These are phyloP conservation scores for Phytophthora hybrid DNA, from an alignment of 352 stramenopile species.

Conservation along the genomic window DNA sequence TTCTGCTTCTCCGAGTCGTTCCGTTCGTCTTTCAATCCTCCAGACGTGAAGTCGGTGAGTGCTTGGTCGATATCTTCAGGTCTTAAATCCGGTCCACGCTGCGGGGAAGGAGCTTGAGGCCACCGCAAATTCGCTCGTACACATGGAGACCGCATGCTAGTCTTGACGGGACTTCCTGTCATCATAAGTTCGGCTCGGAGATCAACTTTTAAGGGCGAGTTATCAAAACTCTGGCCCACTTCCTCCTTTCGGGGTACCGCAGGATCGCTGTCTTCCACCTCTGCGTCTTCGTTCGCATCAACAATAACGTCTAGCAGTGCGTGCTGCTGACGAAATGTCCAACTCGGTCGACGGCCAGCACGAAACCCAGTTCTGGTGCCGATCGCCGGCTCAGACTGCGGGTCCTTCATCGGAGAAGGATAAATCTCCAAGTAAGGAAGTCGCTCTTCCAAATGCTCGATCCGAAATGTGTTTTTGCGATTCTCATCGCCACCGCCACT, in stretches of 20 bases:
- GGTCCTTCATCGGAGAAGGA: conserved; percentile 72
- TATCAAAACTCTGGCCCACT: neutral
- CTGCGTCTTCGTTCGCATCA: conserved; percentile 50
- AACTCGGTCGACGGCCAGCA: conserved; percentile 59
- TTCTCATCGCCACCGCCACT: neutral
- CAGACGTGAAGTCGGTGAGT: conserved; percentile 18
- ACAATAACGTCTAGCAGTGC: conserved; percentile 60
- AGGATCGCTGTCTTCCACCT: conserved; percentile 10
- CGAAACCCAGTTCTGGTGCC: conserved; percentile 18
- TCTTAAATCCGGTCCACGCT: conserved; percentile 57
- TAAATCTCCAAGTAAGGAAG: conserved; percentile 66
- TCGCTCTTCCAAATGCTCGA: conserved; percentile 70
- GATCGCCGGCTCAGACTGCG: conserved; percentile 5
- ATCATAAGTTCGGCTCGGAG: conserved; percentile 19
- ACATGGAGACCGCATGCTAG: conserved; percentile 50
- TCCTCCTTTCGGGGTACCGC: neutral
- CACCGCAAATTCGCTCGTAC: conserved; percentile 53
- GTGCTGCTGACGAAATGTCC: conserved; percentile 69
- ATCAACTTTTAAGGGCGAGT: conserved; percentile 23
- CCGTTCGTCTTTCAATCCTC: neutral
- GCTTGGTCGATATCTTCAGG: conserved; percentile 40
- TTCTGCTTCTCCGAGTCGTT: conserved; percentile 9
- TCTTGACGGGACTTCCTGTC: conserved; percentile 25
- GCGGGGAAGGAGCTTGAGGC: conserved; percentile 48
- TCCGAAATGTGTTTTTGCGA: conserved; percentile 19